Conservation (phyloP, 179 eudicot genomes). For the Gypsophila paniculata region DNA sequence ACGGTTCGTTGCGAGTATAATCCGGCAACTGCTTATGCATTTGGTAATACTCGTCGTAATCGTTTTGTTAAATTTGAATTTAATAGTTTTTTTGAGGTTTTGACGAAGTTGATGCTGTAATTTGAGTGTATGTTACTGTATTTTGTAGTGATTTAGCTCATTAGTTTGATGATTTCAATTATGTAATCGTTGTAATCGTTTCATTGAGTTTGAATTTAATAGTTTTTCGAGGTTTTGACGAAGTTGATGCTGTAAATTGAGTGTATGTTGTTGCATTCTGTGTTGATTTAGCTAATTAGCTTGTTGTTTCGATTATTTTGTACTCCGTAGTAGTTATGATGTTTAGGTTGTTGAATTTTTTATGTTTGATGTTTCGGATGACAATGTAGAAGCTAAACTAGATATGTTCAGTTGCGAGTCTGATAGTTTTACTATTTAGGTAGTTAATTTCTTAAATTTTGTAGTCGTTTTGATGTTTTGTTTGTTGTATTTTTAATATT, state of each 20-base stretch:
- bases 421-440: too few species aligned
- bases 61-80: not conserved
- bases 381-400: not conserved
- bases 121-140: not conserved
- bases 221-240: not conserved
- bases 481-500: too few species aligned
- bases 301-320: not conserved
- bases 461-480: too few species aligned
- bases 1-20: slow-evolving; percentile 77
- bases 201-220: not conserved
- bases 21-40: slow-evolving; percentile 84
- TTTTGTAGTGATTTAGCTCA: not conserved
- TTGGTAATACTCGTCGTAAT: slow-evolving; percentile 43
- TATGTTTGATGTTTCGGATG: not conserved
- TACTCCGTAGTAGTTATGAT: not conserved
- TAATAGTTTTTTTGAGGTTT: not conserved
- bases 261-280: not conserved
- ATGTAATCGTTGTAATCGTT: too few species aligned
- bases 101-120: not conserved
- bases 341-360: not conserved
- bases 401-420: too few species aligned
- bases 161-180: not conserved
- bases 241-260: not conserved
- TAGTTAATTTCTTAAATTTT: too few species aligned
- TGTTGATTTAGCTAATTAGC: too few species aligned